A percentile compares a stretch with the other conserved stretches of the same genome.
These are phyloP conservation scores for Trichoderma sp. DNA, from an alignment of 2,329 filamentous ascomycete species.

Conservation along the genomic window DNA sequence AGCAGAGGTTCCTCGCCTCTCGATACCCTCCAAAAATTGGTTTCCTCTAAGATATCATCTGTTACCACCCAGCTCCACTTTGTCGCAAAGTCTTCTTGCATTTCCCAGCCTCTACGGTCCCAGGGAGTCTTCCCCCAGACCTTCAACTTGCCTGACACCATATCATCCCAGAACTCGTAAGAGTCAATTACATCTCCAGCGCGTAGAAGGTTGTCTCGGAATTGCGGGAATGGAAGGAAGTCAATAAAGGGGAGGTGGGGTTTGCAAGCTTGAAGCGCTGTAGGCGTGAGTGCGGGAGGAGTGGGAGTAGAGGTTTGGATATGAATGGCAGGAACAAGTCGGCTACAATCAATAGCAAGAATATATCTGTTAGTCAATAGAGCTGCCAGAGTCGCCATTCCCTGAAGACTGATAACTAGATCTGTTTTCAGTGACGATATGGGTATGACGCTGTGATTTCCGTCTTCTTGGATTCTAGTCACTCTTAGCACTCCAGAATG, in stretches of 20 bases:
- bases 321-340: neutral
- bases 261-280: neutral
- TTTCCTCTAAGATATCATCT: conserved; percentile 6
- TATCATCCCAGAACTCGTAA: neutral
- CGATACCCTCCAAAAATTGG: conserved; percentile 8
- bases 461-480: neutral
- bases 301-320: neutral
- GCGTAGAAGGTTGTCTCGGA: neutral
- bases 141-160: neutral
- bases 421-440: neutral
- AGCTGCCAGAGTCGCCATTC: neutral
- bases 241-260: conserved; percentile 1
- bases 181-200: neutral
- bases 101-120: conserved; percentile 8
- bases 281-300: neutral
- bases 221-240: neutral
- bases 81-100: neutral
- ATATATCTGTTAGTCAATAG: conserved; percentile 5
- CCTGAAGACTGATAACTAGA: neutral
- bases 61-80: neutral
- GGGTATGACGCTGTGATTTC: neutral
- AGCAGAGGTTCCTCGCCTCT: neutral
- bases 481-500: neutral
- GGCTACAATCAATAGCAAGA: neutral
- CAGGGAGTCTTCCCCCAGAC: conserved; percentile 7